Conservation (phyloP, 2,329 filamentous ascomycete species). For the Pseudopyricularia cyperi region DNA sequence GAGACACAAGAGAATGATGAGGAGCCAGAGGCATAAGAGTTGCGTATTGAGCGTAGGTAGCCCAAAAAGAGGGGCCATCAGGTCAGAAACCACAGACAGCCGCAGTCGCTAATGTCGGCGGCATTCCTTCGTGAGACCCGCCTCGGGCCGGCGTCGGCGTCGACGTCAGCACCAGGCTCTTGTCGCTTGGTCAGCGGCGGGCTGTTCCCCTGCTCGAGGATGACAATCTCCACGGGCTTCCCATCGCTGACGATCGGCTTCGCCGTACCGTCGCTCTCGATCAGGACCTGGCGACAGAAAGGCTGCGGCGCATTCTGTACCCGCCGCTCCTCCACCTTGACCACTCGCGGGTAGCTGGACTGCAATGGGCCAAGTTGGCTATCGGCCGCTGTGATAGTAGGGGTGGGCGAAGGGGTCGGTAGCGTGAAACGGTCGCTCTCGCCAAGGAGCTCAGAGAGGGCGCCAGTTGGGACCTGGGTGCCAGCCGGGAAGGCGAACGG, state of each 20-base stretch:
- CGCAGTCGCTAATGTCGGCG: slow-evolving; percentile 33
- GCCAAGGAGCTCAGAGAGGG: neutral
- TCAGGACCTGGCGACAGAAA: slow-evolving; percentile 34
- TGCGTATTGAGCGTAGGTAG: neutral
- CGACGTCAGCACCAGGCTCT: neutral
- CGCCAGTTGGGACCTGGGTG: neutral
- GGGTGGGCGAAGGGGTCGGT: slow-evolving; percentile 4
- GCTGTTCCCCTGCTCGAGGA: slow-evolving; percentile 22
- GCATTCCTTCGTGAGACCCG: slow-evolving; percentile 7
- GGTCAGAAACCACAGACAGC: slow-evolving; percentile 39
- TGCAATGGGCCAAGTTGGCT: slow-evolving; percentile 10
- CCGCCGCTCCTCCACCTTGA: slow-evolving; percentile 44
- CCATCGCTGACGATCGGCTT: slow-evolving; percentile 21
- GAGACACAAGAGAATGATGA: too few species aligned
- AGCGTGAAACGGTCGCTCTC: slow-evolving; percentile 1
- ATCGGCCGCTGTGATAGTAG: slow-evolving; percentile 5
- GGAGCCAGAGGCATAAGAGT: neutral
- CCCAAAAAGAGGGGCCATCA: slow-evolving; percentile 13
- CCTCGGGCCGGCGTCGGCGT: neutral
- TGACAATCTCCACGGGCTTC: slow-evolving; percentile 26
- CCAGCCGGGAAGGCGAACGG: neutral
- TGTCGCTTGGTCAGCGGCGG: neutral
- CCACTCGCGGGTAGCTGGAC: slow-evolving; percentile 33
- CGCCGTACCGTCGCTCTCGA: slow-evolving; percentile 25
- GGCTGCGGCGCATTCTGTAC: slow-evolving; percentile 21